These are phyloP conservation scores for Fusarium chlamydosporum DNA, from an alignment of 2,329 filamentous ascomycete species.

Conservation along the genomic window DNA sequence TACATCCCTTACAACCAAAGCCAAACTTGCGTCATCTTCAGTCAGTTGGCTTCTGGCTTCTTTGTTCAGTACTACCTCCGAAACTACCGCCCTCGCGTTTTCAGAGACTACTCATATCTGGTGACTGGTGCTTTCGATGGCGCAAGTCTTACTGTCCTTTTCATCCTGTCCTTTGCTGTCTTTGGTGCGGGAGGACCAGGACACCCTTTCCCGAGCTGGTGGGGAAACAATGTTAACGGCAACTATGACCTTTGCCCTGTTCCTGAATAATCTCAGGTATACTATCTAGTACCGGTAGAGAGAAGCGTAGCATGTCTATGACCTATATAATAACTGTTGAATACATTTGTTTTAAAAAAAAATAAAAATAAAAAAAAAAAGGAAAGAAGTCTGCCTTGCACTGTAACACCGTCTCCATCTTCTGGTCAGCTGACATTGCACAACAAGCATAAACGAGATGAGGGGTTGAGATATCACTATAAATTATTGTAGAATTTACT, in stretches of 20 bases:
- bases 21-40: conserved; percentile 69
- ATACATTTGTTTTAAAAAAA: too few relatives aligned
- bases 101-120: conserved; percentile 68
- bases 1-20: conserved; percentile 68
- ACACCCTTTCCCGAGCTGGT: conserved; percentile 66
- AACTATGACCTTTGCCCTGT: conserved; percentile 64
- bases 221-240: conserved; percentile 66
- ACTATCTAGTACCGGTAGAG: too few relatives aligned
- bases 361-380: too few relatives aligned
- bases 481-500: background rate
- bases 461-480: background rate
- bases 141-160: conserved; percentile 63
- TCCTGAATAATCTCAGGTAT: conserved; percentile 46
- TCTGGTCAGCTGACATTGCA: conserved; percentile 1
- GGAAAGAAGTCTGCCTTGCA: background rate
- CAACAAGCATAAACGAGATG: background rate
- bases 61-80: conserved; percentile 67
- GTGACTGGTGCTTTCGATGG: conserved; percentile 68
- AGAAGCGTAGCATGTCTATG: too few relatives aligned
- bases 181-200: conserved; percentile 64
- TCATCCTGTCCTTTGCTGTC: conserved; percentile 69
- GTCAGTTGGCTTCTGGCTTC: conserved; percentile 61
- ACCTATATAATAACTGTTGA: too few relatives aligned
- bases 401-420: background rate
- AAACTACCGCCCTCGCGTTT: conserved; percentile 66